These are phyloP conservation scores for Omphalotus guepiniiformis DNA, from an alignment of 768 basidiomycete genomes.

Conservation along the genomic window DNA sequence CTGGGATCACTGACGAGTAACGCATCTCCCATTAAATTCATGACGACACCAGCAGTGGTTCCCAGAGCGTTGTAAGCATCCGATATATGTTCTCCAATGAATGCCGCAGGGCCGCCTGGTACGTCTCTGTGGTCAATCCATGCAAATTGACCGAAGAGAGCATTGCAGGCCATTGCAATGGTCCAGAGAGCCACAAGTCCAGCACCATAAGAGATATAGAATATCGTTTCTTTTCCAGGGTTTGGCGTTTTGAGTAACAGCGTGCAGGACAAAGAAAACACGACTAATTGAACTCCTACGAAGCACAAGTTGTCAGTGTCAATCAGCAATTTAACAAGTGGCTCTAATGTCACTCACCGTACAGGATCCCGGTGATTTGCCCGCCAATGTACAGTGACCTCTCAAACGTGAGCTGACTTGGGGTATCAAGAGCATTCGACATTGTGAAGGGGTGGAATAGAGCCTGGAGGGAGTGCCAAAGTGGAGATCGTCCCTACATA, in stretches of 20 bases:
- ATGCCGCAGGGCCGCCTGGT: slow-evolving; percentile 30
- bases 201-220: slow-evolving; percentile 16
- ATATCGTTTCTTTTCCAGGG: not conserved
- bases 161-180: slow-evolving; percentile 21
- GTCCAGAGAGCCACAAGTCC: slow-evolving; percentile 25
- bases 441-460: not conserved
- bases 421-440: slow-evolving; percentile 3
- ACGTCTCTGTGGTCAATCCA: slow-evolving; percentile 27
- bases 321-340: not conserved
- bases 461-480: too few relatives aligned
- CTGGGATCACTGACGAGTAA: slow-evolving; percentile 27
- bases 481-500: too few relatives aligned
- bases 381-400: slow-evolving; percentile 19
- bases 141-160: slow-evolving; percentile 29
- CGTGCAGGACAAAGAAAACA: not conserved
- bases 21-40: slow-evolving; percentile 32
- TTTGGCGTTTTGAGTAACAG: not conserved
- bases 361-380: slow-evolving; percentile 19
- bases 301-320: not conserved
- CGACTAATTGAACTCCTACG: slow-evolving; percentile 5
- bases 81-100: slow-evolving; percentile 17
- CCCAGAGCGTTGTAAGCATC: slow-evolving; percentile 29
- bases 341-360: slow-evolving; percentile 12
- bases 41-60: slow-evolving; percentile 16
- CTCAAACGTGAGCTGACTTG: slow-evolving; percentile 10